Evolutionary conservation across 73 alveolate species (phyloP), one percentile per base, ranked within the genome.

Genomic region (Effrenium voratum): DNA sequence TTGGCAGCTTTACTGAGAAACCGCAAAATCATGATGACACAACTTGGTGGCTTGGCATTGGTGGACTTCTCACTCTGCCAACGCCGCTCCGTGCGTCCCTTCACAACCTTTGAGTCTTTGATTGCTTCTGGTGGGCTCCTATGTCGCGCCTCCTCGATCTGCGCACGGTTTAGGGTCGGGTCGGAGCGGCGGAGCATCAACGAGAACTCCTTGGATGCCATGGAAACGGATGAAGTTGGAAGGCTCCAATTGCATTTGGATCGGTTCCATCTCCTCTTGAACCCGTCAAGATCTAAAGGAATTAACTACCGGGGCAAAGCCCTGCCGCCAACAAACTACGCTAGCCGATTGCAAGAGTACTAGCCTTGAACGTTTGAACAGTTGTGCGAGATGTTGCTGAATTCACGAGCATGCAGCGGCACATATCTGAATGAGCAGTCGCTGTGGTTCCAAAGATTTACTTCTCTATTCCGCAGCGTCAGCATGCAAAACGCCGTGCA

Each of bases 101-200:
- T 16, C 16, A 15, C n/a, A 30, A 40, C 15, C 15, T 28, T 19
- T 8, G 38, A 63, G 77, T 28, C 0, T 30, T 28, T 40, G 38
- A 38, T 3, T 68, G 80, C 80, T 30, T 38, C 49, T 19, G 82
- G n/a, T 36, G n/a, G n/a, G n/a, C n/a, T n/a, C n/a, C n/a, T n/a
- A n/a, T n/a, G n/a, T 32, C 80, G 8, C 75, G 34, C 82, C 82
- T 32, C 38, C 28, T 90, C 96, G 45, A 90, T 68, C 87, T 41
- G 76, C 73, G n/a, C 40, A 15, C 38, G 87, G 0, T 40, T 45
- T 15, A 46, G 10, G 38, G 43, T 50, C 3, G 85, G 85, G 41
- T 59, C 30, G 72, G 96, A 60, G 28, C 96, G 85, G 55, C 96
- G 96, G 44, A 90, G 57, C 96, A 90, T 90, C 96, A 90, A 34